Conservation (phyloP, 2,329 filamentous ascomycete genomes). For the Paecilomyces niveus region DNA sequence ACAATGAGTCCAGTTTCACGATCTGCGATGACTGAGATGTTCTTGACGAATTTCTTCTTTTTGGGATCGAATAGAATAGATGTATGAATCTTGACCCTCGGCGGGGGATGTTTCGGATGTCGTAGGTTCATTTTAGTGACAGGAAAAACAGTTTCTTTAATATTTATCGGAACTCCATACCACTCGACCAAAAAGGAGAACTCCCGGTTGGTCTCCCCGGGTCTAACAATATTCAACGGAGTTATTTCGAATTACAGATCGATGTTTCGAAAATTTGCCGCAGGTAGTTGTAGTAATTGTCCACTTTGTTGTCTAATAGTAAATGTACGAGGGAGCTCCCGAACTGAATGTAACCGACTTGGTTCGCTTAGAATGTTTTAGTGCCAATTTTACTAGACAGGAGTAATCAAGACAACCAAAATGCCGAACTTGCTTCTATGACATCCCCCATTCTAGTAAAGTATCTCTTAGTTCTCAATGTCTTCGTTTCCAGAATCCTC, state of each 20-base stretch:
- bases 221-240: too few species aligned
- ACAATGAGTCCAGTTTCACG: slow-evolving; percentile 34
- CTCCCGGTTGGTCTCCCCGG: too few species aligned
- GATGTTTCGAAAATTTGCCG: too few species aligned
- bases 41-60: slow-evolving; percentile 32
- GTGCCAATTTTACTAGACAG: neutral
- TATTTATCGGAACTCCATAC: too few species aligned
- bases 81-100: slow-evolving; percentile 33
- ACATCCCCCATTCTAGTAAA: too few species aligned
- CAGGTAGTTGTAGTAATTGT: too few species aligned
- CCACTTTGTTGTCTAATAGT: neutral
- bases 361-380: neutral
- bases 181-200: too few species aligned
- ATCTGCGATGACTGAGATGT: slow-evolving; percentile 39
- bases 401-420: neutral
- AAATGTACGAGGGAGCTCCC: neutral
- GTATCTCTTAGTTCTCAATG: too few species aligned
- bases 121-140: neutral
- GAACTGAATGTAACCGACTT: neutral
- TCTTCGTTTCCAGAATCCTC: neutral
- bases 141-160: too few species aligned
- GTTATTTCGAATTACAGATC: neutral
- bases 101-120: neutral
- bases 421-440: neutral
- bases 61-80: slow-evolving; percentile 42